A percentile compares a stretch with the other conserved stretches of the same genome.
Evolutionary conservation across 495 filamentous ascomycete genomes (phyloP).

Genomic region (Chaetomium tenue): DNA sequence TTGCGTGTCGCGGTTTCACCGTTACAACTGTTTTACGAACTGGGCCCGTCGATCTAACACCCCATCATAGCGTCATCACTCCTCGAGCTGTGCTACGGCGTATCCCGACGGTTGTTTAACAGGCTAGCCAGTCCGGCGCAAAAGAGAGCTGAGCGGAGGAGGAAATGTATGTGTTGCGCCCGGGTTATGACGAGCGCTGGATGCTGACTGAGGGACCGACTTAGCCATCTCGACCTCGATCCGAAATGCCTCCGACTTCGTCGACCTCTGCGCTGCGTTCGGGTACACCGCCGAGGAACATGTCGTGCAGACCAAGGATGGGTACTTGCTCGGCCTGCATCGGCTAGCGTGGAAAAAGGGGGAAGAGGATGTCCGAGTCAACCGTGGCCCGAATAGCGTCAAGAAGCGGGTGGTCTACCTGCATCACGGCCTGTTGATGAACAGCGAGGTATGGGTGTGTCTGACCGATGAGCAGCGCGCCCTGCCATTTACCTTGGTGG

Average conservation of each 20-base stretch:
- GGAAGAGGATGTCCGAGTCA: conserved; percentile 71
- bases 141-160: conserved; percentile 58
- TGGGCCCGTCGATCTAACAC: conserved; percentile 30
- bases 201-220: conserved; percentile 26
- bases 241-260: conserved; percentile 79
- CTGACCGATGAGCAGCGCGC: conserved; percentile 80
- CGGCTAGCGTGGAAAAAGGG: conserved; percentile 77
- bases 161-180: conserved; percentile 46
- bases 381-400: conserved; percentile 64
- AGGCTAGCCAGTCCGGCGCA: conserved; percentile 66
- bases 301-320: conserved; percentile 89
- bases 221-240: conserved; percentile 53
- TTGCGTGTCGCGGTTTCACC: not conserved
- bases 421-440: conserved; percentile 96
- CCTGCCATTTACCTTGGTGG: conserved; percentile 85
- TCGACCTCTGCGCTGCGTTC: conserved; percentile 83
- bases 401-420: conserved; percentile 89
- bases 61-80: conserved; percentile 63
- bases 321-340: conserved; percentile 89
- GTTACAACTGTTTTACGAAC: conserved; percentile 4
- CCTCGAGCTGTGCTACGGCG: conserved; percentile 76
- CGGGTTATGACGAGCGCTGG: not conserved
- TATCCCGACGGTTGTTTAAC: conserved; percentile 81
- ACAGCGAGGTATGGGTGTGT: conserved; percentile 97
- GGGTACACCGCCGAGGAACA: conserved; percentile 95